Evolutionary conservation across 768 basidiomycete genomes (phyloP).

Genomic region (Suillus placidus): DNA sequence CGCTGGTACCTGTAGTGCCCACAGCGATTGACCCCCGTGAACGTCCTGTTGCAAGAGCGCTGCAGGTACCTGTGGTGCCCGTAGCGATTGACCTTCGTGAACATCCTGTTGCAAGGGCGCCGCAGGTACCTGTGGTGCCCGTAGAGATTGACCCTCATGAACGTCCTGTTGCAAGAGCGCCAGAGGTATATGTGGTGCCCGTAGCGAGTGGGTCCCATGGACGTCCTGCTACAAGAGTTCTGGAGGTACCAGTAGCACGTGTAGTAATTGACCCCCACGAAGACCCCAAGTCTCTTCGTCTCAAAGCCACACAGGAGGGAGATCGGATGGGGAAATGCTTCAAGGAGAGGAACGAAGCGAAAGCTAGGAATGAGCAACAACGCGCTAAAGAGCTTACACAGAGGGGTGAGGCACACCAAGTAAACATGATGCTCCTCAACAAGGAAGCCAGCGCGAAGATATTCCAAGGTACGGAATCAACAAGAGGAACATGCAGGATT

Average conservation of each 20-base stretch:
- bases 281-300: constrained; percentile 51
- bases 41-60: too few relatives aligned
- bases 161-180: not conserved
- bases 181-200: not conserved
- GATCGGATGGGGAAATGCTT: constrained; percentile 68
- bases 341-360: constrained; percentile 63
- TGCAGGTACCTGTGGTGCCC: too few relatives aligned
- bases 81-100: not conserved
- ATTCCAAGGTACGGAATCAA: constrained; percentile 59
- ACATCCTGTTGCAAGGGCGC: not conserved
- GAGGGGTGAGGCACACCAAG: constrained; percentile 72
- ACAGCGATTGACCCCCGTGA: not conserved
- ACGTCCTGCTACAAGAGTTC: not conserved
- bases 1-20: not conserved
- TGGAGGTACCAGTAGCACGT: not conserved
- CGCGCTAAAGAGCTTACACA: constrained; percentile 76
- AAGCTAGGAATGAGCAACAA: not conserved
- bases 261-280: not conserved
- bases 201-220: not conserved
- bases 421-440: constrained; percentile 73
- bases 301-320: constrained; percentile 70
- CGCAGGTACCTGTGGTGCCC: not conserved
- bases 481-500: not conserved
- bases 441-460: constrained; percentile 82
- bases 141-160: not conserved